A percentile compares a stretch with the other conserved stretches of the same genome.
These are phyloP conservation scores for Vigna nakashimae DNA, from an alignment of 306 rosid genomes.

Conservation along the genomic window DNA sequence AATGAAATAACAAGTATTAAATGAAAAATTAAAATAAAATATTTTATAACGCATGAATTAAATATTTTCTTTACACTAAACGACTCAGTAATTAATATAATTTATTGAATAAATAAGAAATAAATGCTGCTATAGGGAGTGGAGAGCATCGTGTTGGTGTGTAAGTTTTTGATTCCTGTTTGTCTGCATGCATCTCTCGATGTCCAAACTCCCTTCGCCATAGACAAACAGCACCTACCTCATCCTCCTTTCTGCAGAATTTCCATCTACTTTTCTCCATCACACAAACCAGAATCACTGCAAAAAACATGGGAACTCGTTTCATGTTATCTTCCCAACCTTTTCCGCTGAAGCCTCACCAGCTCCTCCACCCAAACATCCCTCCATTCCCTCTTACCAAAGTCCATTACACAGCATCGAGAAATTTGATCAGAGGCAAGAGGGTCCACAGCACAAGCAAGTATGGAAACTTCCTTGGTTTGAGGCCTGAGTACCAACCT, in stretches of 20 bases:
- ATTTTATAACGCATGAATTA: no score
- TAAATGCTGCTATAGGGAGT: neutral
- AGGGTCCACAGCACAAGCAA: conserved; percentile 50
- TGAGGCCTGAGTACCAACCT: conserved; percentile 56
- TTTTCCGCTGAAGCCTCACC: conserved; percentile 38
- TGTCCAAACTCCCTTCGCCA: conserved; percentile 23
- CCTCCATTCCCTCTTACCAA: conserved; percentile 37
- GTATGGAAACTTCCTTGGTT: conserved; percentile 66
- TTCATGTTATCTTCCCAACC: conserved; percentile 48
- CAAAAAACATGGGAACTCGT: conserved; percentile 49
- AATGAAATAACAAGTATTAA: no score
- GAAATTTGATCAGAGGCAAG: conserved; percentile 27
- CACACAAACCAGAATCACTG: neutral
- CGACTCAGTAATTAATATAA: neutral
- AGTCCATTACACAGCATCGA: conserved; percentile 36
- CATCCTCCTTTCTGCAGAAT: conserved; percentile 15
- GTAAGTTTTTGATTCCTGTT: conserved; percentile 44
- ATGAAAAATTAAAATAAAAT: no score
- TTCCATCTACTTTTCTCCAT: conserved; percentile 25
- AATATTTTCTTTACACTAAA: no score
- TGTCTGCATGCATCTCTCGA: conserved; percentile 44
- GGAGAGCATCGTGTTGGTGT: conserved; percentile 45
- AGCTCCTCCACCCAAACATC: conserved; percentile 37
- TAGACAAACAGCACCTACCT: neutral
- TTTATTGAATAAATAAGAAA: no score